phyloP scores from a whole-genome alignment of 2,329 filamentous ascomycete species.

The Fusarium odoratissimum region DNA sequence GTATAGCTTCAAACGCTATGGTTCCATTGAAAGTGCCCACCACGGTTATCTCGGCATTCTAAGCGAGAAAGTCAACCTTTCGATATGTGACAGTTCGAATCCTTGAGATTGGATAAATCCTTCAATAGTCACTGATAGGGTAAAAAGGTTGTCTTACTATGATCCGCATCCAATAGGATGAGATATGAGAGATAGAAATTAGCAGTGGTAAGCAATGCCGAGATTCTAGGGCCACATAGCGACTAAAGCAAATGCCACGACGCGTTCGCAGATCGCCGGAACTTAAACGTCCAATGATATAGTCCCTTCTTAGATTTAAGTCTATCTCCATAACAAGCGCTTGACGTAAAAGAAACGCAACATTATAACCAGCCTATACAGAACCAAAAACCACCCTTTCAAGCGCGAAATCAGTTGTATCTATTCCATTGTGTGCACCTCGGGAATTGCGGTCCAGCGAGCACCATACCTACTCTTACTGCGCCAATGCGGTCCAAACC shows the following conservation, averaged over 20 bases:
- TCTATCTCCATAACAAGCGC: background rate
- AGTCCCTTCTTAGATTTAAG: background rate
- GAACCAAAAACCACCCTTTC: no score
- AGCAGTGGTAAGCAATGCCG: background rate
- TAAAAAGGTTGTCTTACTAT: background rate
- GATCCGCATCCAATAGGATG: no score
- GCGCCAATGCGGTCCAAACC: background rate
- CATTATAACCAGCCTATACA: no score
- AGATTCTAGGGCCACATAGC: no score
- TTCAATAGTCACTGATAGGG: fast-evolving
- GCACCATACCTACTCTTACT: background rate
- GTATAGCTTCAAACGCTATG: background rate
- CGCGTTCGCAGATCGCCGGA: background rate
- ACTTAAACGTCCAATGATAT: fast-evolving
- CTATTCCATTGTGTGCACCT: background rate
- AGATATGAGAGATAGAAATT: no score
- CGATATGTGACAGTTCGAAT: background rate
- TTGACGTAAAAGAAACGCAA: background rate
- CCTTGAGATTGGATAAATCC: background rate
- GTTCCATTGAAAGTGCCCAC: background rate
- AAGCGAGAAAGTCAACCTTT: fast-evolving
- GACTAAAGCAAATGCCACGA: fast-evolving
- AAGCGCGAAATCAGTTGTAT: no score
- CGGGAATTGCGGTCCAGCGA: background rate
- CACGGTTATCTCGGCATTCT: background rate